Conservation (phyloP, 352 stramenopile genomes). For the Pythium pyrilobum region DNA sequence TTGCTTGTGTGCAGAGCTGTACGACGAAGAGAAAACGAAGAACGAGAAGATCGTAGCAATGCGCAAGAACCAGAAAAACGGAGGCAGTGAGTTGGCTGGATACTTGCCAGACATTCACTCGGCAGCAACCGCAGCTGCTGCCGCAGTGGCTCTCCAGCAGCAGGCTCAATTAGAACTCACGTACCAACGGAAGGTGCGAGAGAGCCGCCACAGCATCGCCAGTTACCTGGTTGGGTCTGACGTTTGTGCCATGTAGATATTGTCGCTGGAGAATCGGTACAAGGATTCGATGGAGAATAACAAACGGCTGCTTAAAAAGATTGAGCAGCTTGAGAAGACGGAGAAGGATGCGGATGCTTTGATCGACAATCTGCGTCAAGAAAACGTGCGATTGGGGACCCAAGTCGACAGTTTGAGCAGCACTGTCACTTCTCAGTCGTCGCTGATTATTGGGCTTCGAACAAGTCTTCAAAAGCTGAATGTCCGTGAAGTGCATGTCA, state of each 20-base stretch:
- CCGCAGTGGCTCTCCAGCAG: constrained; percentile 46
- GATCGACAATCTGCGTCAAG: constrained; percentile 28
- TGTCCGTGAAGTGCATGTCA: too few species aligned
- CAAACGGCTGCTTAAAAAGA: constrained; percentile 59
- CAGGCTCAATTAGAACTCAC: constrained; percentile 63
- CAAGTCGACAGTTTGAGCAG: constrained; percentile 39
- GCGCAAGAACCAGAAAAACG: constrained; percentile 22
- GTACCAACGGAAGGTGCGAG: constrained; percentile 56
- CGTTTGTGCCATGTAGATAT: constrained; percentile 23
- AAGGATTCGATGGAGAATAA: constrained; percentile 62
- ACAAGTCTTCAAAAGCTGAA: constrained; percentile 46
- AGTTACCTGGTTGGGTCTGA: background rate
- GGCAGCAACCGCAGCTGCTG: constrained; percentile 12
- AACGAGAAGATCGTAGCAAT: constrained; percentile 33
- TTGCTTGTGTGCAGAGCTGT: constrained; percentile 24
- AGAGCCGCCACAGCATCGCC: too few species aligned
- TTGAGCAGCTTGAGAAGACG: constrained; percentile 52
- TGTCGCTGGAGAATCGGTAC: constrained; percentile 54
- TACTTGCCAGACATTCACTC: constrained; percentile 45
- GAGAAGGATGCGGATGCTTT: constrained; percentile 34
- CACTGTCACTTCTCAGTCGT: constrained; percentile 50
- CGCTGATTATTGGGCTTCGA: constrained; percentile 50
- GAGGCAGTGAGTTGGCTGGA: constrained; percentile 10
- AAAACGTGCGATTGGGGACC: constrained; percentile 34
- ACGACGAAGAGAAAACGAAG: constrained; percentile 41